phyloP scores from a whole-genome alignment of 2,329 filamentous ascomycete species.

The Herpotrichia juniperi region DNA sequence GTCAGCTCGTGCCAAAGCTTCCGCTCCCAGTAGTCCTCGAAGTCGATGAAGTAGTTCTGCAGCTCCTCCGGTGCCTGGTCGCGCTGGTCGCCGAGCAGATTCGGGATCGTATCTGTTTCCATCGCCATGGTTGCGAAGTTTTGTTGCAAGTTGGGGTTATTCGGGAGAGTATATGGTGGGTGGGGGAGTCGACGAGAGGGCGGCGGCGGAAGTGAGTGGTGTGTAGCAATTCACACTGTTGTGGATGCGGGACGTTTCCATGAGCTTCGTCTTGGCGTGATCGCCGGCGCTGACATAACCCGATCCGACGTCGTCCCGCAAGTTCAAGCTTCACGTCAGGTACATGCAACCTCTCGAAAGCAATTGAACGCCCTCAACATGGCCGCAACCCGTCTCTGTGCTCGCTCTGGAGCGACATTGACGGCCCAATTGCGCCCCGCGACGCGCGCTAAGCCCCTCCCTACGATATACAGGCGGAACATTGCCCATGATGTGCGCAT shows the following conservation, averaged over 20 bases:
- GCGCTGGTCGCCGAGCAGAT: constrained; percentile 90
- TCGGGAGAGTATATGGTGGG: constrained; percentile 1
- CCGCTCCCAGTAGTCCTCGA: constrained; percentile 97
- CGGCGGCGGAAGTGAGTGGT: neutral
- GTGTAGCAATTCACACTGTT: constrained; percentile 7
- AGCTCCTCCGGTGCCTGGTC: constrained; percentile 86
- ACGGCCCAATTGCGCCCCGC: constrained; percentile 34
- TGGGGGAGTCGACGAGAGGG: constrained; percentile 11
- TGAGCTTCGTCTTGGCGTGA: constrained; percentile 24
- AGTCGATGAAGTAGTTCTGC: constrained; percentile 84
- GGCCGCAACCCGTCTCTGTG: constrained; percentile 48
- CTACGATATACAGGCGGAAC: constrained; percentile 34
- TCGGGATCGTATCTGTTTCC: constrained; percentile 86
- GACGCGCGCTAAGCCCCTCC: constrained; percentile 33
- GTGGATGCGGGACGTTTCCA: constrained; percentile 17
- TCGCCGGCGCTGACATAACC: constrained; percentile 8
- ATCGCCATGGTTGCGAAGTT: constrained; percentile 57
- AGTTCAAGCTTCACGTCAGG: constrained; percentile 30
- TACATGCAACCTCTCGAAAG: constrained; percentile 32
- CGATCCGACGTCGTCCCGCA: constrained; percentile 11
- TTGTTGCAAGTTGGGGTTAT: neutral
- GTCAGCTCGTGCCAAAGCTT: constrained; percentile 99
- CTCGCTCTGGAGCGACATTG: constrained; percentile 46
- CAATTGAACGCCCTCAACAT: constrained; percentile 48
- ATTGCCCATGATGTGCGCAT: constrained; percentile 82